phyloP scores from a whole-genome alignment of 805 yeast genomes.

The Middelhovenomyces tepae region DNA sequence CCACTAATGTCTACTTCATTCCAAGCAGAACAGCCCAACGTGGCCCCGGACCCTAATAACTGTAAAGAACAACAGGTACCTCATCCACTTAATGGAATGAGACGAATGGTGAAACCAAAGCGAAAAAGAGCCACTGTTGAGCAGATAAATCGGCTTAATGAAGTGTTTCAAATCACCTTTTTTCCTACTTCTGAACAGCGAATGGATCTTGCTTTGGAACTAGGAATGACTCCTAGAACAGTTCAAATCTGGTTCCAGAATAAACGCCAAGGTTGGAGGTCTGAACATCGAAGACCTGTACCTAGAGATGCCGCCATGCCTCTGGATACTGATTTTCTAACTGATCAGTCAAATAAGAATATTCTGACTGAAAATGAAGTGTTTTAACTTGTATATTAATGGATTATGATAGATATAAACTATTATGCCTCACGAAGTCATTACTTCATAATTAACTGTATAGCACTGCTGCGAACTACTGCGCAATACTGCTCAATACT shows the following conservation, averaged over 20 bases:
- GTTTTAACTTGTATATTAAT: too few species aligned
- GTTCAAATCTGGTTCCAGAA: constrained; percentile 92
- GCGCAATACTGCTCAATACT: too few species aligned
- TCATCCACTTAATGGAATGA: constrained; percentile 6
- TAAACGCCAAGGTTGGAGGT: constrained; percentile 40
- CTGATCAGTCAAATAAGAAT: too few species aligned
- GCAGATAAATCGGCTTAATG: constrained; percentile 57
- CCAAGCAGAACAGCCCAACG: constrained; percentile 17
- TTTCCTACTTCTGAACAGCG: constrained; percentile 71
- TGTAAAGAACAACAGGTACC: background rate
- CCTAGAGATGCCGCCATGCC: constrained; percentile 3
- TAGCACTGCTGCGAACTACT: too few species aligned
- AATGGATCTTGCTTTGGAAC: constrained; percentile 58
- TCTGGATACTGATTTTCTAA: too few species aligned
- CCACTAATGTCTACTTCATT: constrained; percentile 24
- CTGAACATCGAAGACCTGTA: constrained; percentile 6
- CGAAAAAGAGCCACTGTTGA: constrained; percentile 74
- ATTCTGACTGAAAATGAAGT: too few species aligned
- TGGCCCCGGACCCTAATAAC: background rate
- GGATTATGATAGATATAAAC: too few species aligned
- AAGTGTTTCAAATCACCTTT: constrained; percentile 65
- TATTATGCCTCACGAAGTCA: too few species aligned
- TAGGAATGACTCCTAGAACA: constrained; percentile 79
- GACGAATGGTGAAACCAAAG: constrained; percentile 31
- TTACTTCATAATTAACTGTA: too few species aligned